phyloP scores from a whole-genome alignment of 139 green algal species.

The Chlamydomonas sphaeroides region DNA sequence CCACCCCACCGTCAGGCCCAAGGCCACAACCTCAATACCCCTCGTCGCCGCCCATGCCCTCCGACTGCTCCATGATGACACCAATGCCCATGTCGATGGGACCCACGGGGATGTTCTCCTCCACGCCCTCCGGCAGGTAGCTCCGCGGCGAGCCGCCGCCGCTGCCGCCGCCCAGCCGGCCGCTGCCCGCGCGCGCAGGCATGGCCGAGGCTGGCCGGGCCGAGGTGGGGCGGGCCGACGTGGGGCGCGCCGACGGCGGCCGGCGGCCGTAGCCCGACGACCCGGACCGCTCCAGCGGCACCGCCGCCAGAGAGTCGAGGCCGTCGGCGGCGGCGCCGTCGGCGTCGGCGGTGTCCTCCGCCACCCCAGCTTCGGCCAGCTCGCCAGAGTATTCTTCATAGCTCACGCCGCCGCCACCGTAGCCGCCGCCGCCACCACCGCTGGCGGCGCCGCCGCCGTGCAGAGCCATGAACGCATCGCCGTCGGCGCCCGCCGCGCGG shows the following conservation, averaged over 20 bases:
- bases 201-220: neutral
- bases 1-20: too few relatives aligned
- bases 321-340: neutral
- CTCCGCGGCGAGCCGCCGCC: neutral
- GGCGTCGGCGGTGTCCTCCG: neutral
- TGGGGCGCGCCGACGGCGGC: conserved; percentile 2
- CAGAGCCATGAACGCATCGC: neutral
- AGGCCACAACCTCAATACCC: too few relatives aligned
- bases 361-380: neutral
- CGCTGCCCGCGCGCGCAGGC: neutral
- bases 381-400: neutral
- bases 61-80: conserved; percentile 28
- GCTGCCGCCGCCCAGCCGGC: neutral
- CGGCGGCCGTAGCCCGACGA: neutral
- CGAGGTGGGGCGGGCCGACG: neutral
- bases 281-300: neutral
- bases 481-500: neutral
- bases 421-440: too few relatives aligned
- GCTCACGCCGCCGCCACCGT: too few relatives aligned
- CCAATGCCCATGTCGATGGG: neutral
- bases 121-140: too few relatives aligned
- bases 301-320: neutral
- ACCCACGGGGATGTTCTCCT: neutral
- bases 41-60: too few relatives aligned
- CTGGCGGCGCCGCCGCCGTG: neutral